These are phyloP conservation scores for Penicillium sp. DNA, from an alignment of 2,329 filamentous ascomycete species.

Conservation along the genomic window DNA sequence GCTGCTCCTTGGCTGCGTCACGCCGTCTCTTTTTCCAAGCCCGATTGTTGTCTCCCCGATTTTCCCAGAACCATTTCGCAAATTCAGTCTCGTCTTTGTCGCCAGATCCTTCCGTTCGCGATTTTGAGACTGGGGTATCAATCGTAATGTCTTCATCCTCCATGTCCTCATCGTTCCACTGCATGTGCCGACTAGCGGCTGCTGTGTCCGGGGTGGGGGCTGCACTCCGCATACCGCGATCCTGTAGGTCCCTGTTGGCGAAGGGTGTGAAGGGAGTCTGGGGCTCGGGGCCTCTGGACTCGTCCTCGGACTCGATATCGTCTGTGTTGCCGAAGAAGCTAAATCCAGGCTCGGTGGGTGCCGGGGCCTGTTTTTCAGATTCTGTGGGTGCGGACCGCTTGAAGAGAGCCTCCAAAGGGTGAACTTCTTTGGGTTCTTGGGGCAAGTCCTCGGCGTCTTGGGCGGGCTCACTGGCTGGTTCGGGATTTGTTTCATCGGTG, in stretches of 20 bases:
- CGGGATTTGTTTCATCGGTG: slow-evolving; percentile 7
- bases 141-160: slow-evolving; percentile 28
- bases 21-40: slow-evolving; percentile 57
- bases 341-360: slow-evolving; percentile 62
- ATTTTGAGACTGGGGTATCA: slow-evolving; percentile 27
- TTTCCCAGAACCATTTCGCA: slow-evolving; percentile 62
- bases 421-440: slow-evolving; percentile 58
- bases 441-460: slow-evolving; percentile 18
- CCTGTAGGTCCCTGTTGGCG: slow-evolving; percentile 74
- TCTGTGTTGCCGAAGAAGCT: slow-evolving; percentile 72
- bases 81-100: slow-evolving; percentile 56
- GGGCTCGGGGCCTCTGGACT: slow-evolving; percentile 52
- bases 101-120: slow-evolving; percentile 1
- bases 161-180: slow-evolving; percentile 29
- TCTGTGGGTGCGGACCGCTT: slow-evolving; percentile 62
- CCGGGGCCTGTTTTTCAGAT: slow-evolving; percentile 36
- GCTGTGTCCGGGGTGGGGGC: slow-evolving; percentile 95
- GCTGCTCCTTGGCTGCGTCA: slow-evolving; percentile 61
- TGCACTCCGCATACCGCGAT: slow-evolving; percentile 69
- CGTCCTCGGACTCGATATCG: slow-evolving; percentile 52
- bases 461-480: slow-evolving; percentile 10
- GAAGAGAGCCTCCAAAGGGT: slow-evolving; percentile 90
- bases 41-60: slow-evolving; percentile 52
- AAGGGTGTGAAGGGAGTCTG: slow-evolving; percentile 87
- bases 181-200: slow-evolving; percentile 56